Percentiles rank a stretch among this genome's conserved stretches.
phyloP scores from a whole-genome alignment of 1,284 basidiomycete genomes.

The Erythrobasidium hasegawianum region DNA sequence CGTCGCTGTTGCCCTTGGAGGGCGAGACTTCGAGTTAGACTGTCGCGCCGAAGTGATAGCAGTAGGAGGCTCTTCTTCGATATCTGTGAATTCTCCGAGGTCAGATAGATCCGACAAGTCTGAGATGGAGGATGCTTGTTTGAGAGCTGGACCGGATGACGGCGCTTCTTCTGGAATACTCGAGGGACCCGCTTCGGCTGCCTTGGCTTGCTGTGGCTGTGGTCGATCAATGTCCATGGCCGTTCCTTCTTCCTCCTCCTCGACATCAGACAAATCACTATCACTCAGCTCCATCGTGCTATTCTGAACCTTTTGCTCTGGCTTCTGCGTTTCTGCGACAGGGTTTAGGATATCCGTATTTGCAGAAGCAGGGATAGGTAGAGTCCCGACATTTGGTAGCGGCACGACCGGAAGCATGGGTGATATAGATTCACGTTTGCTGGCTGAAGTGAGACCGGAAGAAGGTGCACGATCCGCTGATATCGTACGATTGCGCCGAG shows the following conservation, averaged over 20 bases:
- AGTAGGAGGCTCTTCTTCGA: too few species aligned
- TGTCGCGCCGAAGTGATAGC: neutral
- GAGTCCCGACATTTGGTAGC: too few species aligned
- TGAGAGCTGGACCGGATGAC: neutral
- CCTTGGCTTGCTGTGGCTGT: neutral
- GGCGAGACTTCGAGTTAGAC: neutral
- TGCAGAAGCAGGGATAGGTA: too few species aligned
- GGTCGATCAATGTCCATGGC: neutral
- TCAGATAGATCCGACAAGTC: constrained; percentile 6
- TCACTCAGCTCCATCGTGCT: neutral
- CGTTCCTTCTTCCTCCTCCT: neutral
- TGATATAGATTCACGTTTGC: too few species aligned
- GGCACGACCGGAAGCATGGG: too few species aligned
- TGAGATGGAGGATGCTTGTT: neutral
- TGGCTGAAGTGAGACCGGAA: too few species aligned
- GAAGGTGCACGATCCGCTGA: neutral
- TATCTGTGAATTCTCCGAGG: neutral
- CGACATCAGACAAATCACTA: neutral
- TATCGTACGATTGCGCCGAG: constrained; percentile 6
- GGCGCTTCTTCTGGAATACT: neutral
- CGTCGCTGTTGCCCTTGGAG: neutral
- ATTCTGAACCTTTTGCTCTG: too few species aligned
- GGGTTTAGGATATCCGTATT: too few species aligned
- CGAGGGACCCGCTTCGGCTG: neutral
- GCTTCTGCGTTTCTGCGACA: too few species aligned